Percentiles rank a stretch among this genome's conserved stretches.
Evolutionary conservation across 1,284 basidiomycete species (phyloP).

Genomic region (Papiliotrema nemorosa): DNA sequence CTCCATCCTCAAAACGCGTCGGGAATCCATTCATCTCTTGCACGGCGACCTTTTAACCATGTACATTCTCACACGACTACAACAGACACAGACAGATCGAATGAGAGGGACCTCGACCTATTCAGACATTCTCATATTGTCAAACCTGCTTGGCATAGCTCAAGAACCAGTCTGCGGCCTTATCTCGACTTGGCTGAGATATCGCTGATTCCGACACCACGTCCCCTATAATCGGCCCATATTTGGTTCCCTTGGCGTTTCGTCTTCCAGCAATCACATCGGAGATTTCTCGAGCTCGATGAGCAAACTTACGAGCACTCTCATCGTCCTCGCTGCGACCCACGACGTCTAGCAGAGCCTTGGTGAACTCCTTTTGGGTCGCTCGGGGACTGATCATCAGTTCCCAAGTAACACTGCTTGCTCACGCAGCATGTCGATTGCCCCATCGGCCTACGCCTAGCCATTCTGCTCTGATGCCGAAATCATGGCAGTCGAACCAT

Average conservation of each 20-base stretch:
- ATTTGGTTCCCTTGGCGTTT: background rate
- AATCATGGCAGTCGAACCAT: slow-evolving; percentile 29
- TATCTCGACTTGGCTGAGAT: background rate
- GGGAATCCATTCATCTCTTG: no score
- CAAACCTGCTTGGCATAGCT: background rate
- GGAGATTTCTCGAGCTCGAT: background rate
- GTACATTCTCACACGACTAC: no score
- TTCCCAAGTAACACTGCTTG: background rate
- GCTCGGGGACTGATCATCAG: background rate
- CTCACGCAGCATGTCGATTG: slow-evolving; percentile 19
- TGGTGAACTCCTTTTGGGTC: background rate
- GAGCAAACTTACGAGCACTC: background rate
- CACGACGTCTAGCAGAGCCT: background rate
- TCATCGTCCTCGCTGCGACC: background rate
- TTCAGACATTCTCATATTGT: no score
- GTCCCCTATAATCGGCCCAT: background rate
- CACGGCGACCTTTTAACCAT: no score
- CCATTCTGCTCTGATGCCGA: slow-evolving; percentile 13
- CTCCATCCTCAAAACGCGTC: no score
- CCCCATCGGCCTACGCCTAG: slow-evolving; percentile 23
- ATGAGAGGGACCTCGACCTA: no score
- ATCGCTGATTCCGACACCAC: background rate
- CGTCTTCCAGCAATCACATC: background rate
- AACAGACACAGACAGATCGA: no score
- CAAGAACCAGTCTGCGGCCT: background rate